Percentiles rank a stretch among this genome's conserved stretches.
Conservation (phyloP, 2,329 filamentous ascomycete genomes). For the Blastomyces emzantsi region DNA sequence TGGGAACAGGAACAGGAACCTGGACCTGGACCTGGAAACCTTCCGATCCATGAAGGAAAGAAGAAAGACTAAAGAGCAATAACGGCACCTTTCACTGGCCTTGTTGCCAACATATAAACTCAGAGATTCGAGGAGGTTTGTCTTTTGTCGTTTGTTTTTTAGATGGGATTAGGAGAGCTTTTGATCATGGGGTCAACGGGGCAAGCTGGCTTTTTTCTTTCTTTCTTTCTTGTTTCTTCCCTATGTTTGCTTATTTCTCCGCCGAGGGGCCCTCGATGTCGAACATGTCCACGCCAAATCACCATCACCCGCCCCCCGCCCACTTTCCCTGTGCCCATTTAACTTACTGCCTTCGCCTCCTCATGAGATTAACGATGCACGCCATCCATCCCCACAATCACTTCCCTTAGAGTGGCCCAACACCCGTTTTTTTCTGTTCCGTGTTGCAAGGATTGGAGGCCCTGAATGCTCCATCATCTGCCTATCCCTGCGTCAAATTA, state of each 20-base stretch:
- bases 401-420: background rate
- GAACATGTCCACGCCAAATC: background rate
- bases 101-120: background rate
- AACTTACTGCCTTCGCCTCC: background rate
- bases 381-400: constrained; percentile 6
- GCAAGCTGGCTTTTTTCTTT: background rate
- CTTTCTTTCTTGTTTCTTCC: background rate
- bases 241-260: background rate
- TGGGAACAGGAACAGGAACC: background rate
- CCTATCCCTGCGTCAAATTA: constrained; percentile 12
- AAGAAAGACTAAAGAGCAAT: too few relatives aligned
- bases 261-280: background rate
- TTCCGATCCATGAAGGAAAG: background rate
- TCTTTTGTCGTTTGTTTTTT: background rate
- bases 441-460: background rate
- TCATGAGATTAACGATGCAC: constrained; percentile 9
- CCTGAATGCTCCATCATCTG: background rate
- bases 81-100: background rate
- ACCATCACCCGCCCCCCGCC: background rate
- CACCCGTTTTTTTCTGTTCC: constrained; percentile 10
- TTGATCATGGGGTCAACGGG: background rate
- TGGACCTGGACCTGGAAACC: background rate
- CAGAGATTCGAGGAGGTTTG: background rate
- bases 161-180: background rate
- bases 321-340: background rate